A percentile compares a stretch with the other conserved stretches of the same genome.
phyloP scores from a whole-genome alignment of 768 basidiomycete genomes.

The Tylopilus cervinicoccineus region DNA sequence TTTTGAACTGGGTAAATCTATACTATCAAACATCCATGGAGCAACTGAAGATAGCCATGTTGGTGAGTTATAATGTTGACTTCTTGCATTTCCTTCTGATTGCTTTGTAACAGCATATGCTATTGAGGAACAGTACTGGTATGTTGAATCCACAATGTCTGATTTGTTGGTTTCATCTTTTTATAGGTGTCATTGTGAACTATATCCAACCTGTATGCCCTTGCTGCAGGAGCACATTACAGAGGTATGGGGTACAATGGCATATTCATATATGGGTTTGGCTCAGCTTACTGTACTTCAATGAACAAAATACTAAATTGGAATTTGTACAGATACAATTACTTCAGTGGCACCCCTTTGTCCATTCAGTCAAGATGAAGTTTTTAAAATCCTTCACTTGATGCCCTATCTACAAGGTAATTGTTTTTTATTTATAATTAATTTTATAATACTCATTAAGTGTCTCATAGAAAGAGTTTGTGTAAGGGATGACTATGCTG shows the following conservation, averaged over 20 bases:
- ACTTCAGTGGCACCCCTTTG: not conserved
- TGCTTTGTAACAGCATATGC: not conserved
- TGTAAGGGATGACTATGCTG: not conserved
- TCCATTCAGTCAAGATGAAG: not conserved
- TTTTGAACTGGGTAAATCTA: not conserved
- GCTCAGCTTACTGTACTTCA: no score
- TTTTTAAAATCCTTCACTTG: not conserved
- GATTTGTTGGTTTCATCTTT: not conserved
- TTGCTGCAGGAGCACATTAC: not conserved
- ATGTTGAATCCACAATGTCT: not conserved
- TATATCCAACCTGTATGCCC: not conserved
- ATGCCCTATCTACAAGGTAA: not conserved
- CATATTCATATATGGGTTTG: not conserved
- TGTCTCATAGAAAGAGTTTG: not conserved
- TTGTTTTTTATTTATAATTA: not conserved
- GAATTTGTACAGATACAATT: not conserved
- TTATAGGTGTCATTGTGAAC: slow-evolving; percentile 1
- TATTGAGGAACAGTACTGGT: not conserved
- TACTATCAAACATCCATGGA: not conserved
- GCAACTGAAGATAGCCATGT: not conserved
- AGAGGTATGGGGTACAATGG: not conserved
- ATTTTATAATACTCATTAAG: not conserved
- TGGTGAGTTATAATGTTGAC: not conserved
- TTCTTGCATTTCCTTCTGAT: not conserved
- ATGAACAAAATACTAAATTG: not conserved